Evolutionary conservation across 768 basidiomycete genomes (phyloP).

Genomic region (Sutorius australiensis): DNA sequence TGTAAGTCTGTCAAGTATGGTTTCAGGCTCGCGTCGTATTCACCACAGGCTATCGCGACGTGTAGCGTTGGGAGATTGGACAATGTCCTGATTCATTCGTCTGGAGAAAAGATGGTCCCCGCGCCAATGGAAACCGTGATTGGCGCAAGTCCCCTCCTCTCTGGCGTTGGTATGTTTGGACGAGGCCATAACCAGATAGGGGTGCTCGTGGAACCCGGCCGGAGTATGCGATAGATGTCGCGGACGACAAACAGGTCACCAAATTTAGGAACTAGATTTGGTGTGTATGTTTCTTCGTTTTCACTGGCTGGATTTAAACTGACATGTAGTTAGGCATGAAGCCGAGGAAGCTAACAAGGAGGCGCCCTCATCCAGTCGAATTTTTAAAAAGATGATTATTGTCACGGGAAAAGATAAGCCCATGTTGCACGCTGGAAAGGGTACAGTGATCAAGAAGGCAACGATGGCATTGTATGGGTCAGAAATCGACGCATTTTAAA

Average conservation of each 20-base stretch:
- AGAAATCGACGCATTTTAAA: slow-evolving; percentile 47
- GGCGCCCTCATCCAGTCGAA: slow-evolving; percentile 39
- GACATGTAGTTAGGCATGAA: slow-evolving; percentile 24
- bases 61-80: slow-evolving; percentile 38
- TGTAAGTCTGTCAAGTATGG: slow-evolving; percentile 24
- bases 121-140: slow-evolving; percentile 34
- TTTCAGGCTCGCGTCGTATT: background rate
- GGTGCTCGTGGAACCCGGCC: slow-evolving; percentile 30
- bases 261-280: slow-evolving; percentile 38
- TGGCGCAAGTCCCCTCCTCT: slow-evolving; percentile 17
- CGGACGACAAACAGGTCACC: slow-evolving; percentile 26
- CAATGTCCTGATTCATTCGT: slow-evolving; percentile 32
- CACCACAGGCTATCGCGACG: background rate
- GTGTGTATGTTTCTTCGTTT: slow-evolving; percentile 18
- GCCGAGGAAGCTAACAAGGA: slow-evolving; percentile 42
- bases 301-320: background rate
- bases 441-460: slow-evolving; percentile 42
- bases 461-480: slow-evolving; percentile 37
- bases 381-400: slow-evolving; percentile 52
- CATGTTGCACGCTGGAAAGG: slow-evolving; percentile 44
- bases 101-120: slow-evolving; percentile 35
- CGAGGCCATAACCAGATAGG: slow-evolving; percentile 30
- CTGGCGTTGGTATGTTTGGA: slow-evolving; percentile 40
- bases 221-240: slow-evolving; percentile 33
- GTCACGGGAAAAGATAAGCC: slow-evolving; percentile 41